Evolutionary conservation across 2,329 filamentous ascomycete species (phyloP).

Genomic region (Arthrobotrys musiformis): DNA sequence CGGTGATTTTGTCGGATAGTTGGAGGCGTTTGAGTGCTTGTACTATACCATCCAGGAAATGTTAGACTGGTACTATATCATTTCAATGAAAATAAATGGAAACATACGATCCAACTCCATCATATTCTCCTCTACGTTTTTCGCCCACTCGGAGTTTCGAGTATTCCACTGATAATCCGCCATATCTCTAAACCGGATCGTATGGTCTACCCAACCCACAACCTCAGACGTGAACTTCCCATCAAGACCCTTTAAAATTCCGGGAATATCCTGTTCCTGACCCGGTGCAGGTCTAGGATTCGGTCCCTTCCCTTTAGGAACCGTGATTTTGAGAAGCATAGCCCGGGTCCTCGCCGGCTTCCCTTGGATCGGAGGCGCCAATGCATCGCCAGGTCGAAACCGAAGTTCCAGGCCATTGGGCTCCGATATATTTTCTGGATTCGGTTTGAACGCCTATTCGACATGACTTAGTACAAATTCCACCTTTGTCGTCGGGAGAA

Average conservation of each 20-base stretch:
- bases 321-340: conserved; percentile 83
- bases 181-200: conserved; percentile 84
- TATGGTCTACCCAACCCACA: conserved; percentile 78
- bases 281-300: conserved; percentile 65
- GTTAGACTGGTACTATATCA: conserved; percentile 60
- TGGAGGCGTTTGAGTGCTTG: conserved; percentile 71
- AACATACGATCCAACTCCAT: conserved; percentile 75
- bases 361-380: conserved; percentile 76
- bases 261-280: conserved; percentile 60
- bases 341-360: conserved; percentile 81
- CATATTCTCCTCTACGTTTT: conserved; percentile 76
- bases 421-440: conserved; percentile 43
- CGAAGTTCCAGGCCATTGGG: conserved; percentile 45
- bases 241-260: conserved; percentile 57
- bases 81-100: conserved; percentile 36
- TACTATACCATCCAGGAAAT: conserved; percentile 1
- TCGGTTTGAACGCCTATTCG: conserved; percentile 43
- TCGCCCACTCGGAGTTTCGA: conserved; percentile 74
- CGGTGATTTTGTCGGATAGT: conserved; percentile 72
- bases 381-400: conserved; percentile 40
- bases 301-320: conserved; percentile 80
- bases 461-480: neutral
- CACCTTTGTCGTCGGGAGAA: neutral
- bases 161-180: conserved; percentile 81
- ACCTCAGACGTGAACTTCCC: conserved; percentile 73